Conservation (phyloP, 108 stramenopile species). For the Cyclotella baltica region DNA sequence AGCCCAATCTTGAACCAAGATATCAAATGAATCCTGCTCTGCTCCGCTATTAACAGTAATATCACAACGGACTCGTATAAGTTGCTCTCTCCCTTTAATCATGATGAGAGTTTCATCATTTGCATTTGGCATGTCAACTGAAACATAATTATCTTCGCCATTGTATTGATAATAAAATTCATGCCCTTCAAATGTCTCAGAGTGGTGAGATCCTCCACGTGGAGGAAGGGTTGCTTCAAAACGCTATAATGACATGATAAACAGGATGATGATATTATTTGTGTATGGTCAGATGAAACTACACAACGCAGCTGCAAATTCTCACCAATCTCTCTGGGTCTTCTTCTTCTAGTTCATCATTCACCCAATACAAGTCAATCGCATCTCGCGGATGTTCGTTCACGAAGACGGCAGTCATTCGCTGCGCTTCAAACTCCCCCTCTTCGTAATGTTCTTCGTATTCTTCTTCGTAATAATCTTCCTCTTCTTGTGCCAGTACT, state of each 20-base stretch:
- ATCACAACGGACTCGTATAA: slow-evolving; percentile 41
- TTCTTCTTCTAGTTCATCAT: slow-evolving; percentile 19
- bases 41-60: slow-evolving; percentile 9
- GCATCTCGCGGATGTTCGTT: slow-evolving; percentile 26
- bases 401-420: neutral
- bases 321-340: slow-evolving; percentile 26
- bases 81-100: slow-evolving; percentile 9
- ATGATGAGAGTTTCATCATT: slow-evolving; percentile 28
- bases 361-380: slow-evolving; percentile 52
- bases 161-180: slow-evolving; percentile 33
- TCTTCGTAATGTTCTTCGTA: no score
- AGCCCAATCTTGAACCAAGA: slow-evolving; percentile 52
- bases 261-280: neutral
- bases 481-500: neutral
- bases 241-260: neutral
- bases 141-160: slow-evolving; percentile 26
- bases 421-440: neutral
- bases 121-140: slow-evolving; percentile 14
- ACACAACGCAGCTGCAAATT: slow-evolving; percentile 3
- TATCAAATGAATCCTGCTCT: slow-evolving; percentile 20
- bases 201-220: slow-evolving; percentile 28
- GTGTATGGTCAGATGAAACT: neutral
- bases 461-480: neutral
- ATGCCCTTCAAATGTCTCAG: neutral
- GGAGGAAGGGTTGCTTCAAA: slow-evolving; percentile 26